Conservation (phyloP, 23 red algal genomes). For the Gracilaria domingensis region DNA sequence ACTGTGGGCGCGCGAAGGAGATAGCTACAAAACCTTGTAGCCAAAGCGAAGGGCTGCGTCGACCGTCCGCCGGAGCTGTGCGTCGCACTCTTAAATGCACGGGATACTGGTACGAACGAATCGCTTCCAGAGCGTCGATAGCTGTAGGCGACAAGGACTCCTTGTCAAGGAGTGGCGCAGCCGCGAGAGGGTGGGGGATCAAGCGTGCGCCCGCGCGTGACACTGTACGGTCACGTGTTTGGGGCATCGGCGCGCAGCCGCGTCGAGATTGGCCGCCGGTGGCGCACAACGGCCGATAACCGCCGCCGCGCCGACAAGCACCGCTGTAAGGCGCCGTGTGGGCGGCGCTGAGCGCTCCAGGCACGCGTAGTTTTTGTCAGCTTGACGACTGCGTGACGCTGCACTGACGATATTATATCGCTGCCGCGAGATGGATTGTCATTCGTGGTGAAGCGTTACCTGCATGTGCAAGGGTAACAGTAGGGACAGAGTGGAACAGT, state of each 20-base stretch:
- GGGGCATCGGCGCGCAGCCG: too few relatives aligned
- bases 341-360: neutral
- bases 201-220: neutral
- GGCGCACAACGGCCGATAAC: too few relatives aligned
- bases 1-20: too few relatives aligned
- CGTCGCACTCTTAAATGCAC: neutral
- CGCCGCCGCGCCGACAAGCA: neutral
- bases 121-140: neutral
- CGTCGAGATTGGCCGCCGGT: neutral
- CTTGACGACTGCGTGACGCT: neutral
- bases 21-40: too few relatives aligned
- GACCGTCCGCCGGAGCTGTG: neutral
- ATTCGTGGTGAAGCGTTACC: too few relatives aligned
- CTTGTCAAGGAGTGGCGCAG: neutral
- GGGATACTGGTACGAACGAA: neutral
- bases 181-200: conserved; percentile 1
- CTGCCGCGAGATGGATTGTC: too few relatives aligned
- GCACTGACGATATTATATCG: neutral
- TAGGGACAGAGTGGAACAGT: too few relatives aligned
- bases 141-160: neutral
- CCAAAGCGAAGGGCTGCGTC: too few relatives aligned
- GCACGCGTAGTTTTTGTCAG: neutral
- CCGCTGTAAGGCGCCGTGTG: neutral
- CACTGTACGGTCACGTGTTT: neutral
- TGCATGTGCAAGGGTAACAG: too few relatives aligned